These are phyloP conservation scores for Codiaeum variegatum DNA, from an alignment of 441 rosid genomes.

Conservation along the genomic window DNA sequence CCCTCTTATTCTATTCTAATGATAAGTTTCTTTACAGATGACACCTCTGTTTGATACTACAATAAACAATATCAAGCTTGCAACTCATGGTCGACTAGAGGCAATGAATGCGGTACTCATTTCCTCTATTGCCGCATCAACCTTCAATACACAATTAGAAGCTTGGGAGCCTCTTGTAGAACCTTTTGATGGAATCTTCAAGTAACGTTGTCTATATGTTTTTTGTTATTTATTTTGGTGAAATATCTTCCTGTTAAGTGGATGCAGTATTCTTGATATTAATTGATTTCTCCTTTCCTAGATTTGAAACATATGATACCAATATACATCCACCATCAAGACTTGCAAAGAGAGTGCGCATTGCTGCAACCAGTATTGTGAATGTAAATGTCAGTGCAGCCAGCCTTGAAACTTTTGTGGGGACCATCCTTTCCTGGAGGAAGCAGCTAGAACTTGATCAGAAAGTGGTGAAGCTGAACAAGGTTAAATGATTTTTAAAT, in stretches of 20 bases:
- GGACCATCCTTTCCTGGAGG: conserved; percentile 86
- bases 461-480: conserved; percentile 68
- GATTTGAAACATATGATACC: conserved; percentile 91
- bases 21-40: conserved; percentile 58
- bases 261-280: conserved; percentile 15
- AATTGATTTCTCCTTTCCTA: conserved; percentile 28
- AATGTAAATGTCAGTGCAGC: conserved; percentile 91
- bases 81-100: conserved; percentile 88
- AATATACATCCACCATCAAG: conserved; percentile 49
- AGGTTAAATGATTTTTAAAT: conserved; percentile 42
- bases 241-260: not conserved
- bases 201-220: conserved; percentile 43
- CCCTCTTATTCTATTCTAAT: conserved; percentile 13
- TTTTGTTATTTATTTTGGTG: not conserved
- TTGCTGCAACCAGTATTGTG: conserved; percentile 80
- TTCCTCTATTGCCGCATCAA: conserved; percentile 94
- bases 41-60: conserved; percentile 90
- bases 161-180: conserved; percentile 99
- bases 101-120: conserved; percentile 97
- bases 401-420: conserved; percentile 77
- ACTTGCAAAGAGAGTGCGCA: conserved; percentile 78
- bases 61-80: conserved; percentile 91
- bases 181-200: conserved; percentile 99
- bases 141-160: conserved; percentile 90
- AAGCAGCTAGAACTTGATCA: conserved; percentile 85